These are phyloP conservation scores for Cladophialophora chaetospira DNA, from an alignment of 2,329 filamentous ascomycete genomes.

Conservation along the genomic window DNA sequence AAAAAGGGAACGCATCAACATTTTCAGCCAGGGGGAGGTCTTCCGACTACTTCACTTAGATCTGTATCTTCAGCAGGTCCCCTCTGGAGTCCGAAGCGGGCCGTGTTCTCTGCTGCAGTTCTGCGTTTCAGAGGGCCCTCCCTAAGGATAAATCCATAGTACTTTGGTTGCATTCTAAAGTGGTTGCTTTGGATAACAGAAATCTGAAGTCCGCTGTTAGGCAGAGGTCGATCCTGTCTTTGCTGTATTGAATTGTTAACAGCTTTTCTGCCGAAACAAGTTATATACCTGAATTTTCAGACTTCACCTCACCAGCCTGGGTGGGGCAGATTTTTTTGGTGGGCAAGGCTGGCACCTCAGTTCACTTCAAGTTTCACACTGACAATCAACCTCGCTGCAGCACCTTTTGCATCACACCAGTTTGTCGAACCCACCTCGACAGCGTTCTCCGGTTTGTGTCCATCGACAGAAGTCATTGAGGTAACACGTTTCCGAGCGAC, in stretches of 20 bases:
- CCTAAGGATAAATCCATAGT: slow-evolving; percentile 3
- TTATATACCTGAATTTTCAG: neutral
- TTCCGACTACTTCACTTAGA: neutral
- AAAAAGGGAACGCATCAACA: too few relatives aligned
- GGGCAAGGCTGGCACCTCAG: too few relatives aligned
- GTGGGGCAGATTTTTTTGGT: too few relatives aligned
- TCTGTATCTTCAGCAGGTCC: neutral
- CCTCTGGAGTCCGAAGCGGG: neutral
- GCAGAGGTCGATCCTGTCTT: neutral
- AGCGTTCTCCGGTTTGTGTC: neutral
- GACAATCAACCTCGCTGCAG: neutral
- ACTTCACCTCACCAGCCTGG: too few relatives aligned
- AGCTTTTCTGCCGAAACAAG: neutral
- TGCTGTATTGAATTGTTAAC: neutral
- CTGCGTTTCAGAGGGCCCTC: too few relatives aligned
- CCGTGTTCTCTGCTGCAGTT: too few relatives aligned
- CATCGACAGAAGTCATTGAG: neutral
- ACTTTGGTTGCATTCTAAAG: neutral
- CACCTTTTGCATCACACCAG: too few relatives aligned
- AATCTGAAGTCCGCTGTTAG: neutral
- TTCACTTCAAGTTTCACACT: neutral
- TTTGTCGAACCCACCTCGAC: neutral
- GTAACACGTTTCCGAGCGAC: neutral
- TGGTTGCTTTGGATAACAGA: neutral
- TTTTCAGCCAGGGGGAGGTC: neutral